Base-by-base conservation (phyloP, 208 protist species). In the Wallacemonas collosoma region DNA sequence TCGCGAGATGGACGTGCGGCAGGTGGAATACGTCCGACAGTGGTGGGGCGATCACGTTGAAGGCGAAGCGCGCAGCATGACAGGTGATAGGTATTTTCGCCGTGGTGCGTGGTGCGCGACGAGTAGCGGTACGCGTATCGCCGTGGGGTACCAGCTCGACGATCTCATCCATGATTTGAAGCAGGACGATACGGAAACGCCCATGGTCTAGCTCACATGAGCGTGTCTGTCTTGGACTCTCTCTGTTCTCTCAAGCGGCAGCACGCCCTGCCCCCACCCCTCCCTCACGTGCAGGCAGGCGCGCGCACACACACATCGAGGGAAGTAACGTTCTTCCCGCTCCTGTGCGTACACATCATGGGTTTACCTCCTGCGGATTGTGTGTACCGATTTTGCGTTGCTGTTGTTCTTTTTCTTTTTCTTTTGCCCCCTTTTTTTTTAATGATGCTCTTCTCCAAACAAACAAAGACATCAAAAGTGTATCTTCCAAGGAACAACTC, bases 391-490 rank as follows among this genome's bases (percentile, higher is more conserved):
- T 58, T 14, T 67, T 66, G 40, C 36, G 3, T 45, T 47, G 17
- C 53, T 56, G 1, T 58, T 67, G 39, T 72, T 44, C 15, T 57
- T 44, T 57, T 39, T 17, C 26, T 70, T 15, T 70, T 50, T 70
- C 65, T 56, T 41, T 70, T 50, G 36, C 65, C 58, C 65, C 58
- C 51, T 58, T 39, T 41, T 12, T 55, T 68, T 68, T n/a, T 36
- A 47, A 14, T 11, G 60, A 43, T 26, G 0, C 26, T 26, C 26
- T 26, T 26, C 26, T 26, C 26, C 26, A 0, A 26, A 26, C 26
- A 26, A 26, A 0, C 26, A 26, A 26, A 26, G 26, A 26, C 26
- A 26, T 26, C 26, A 26, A 26, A 26, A 26, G 26, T 26, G 26
- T 26, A 26, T 26, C 26, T 26, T 26, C 26, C 0, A 26, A 26